These are phyloP conservation scores for Grammothele lineata DNA, from an alignment of 768 basidiomycete species.

Conservation along the genomic window DNA sequence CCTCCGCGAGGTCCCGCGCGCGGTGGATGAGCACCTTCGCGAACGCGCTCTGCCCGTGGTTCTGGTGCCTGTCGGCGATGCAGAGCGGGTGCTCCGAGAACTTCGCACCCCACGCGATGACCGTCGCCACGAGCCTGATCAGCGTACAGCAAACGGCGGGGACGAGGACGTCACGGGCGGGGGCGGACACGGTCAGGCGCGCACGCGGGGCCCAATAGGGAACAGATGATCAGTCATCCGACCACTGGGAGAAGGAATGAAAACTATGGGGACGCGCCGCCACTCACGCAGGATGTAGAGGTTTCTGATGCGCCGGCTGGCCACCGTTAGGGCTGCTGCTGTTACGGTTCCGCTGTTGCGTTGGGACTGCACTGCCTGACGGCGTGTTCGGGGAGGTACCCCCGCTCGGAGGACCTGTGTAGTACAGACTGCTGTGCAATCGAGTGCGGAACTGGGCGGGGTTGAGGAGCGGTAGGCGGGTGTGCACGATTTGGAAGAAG, in stretches of 20 bases:
- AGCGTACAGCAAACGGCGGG: too few relatives aligned
- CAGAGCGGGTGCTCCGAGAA: conserved; percentile 90
- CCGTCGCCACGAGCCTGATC: conserved; percentile 66
- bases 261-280: too few relatives aligned
- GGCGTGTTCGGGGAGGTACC: conserved; percentile 19
- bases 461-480: conserved; percentile 83
- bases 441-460: conserved; percentile 75
- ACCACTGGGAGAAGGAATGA: not conserved
- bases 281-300: conserved; percentile 26
- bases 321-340: conserved; percentile 13
- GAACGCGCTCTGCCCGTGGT: conserved; percentile 62
- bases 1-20: conserved; percentile 83
- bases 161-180: too few relatives aligned
- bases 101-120: conserved; percentile 89
- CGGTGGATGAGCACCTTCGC: conserved; percentile 76
- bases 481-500: conserved; percentile 90
- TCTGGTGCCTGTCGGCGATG: conserved; percentile 68
- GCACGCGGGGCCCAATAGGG: conserved; percentile 46
- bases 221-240: not conserved
- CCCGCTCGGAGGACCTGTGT: conserved; percentile 14
- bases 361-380: conserved; percentile 13
- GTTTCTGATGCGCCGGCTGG: conserved; percentile 16
- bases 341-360: conserved; percentile 12
- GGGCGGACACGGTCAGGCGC: not conserved
- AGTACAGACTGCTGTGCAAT: conserved; percentile 39